Percentiles rank a stretch among this genome's conserved stretches.
Conservation (phyloP, 441 rosid genomes). For the Isatis lusitanica region DNA sequence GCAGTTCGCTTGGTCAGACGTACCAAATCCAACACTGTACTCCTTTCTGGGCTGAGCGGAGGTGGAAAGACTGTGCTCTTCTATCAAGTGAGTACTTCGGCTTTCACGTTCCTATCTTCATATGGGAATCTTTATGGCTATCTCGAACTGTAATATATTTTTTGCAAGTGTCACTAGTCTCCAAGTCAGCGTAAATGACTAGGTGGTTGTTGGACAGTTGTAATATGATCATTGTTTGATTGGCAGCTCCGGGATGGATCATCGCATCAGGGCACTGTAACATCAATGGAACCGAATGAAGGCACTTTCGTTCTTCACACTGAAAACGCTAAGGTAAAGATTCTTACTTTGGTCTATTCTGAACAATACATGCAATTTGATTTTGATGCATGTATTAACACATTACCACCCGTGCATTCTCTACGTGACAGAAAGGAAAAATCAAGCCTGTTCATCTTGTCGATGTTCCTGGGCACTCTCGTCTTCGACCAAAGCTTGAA, state of each 20-base stretch:
- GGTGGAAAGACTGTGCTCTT: constrained; percentile 81
- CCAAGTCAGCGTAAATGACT: background rate
- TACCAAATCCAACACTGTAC: constrained; percentile 61
- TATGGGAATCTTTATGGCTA: background rate
- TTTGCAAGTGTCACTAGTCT: background rate
- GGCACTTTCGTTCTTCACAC: constrained; percentile 54
- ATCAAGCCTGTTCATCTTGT: constrained; percentile 74
- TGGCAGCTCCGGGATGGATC: constrained; percentile 54
- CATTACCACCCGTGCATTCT: background rate
- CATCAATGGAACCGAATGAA: constrained; percentile 93
- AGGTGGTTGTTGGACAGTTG: background rate
- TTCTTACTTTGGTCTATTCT: background rate
- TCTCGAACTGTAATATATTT: background rate
- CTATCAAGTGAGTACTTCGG: constrained; percentile 59
- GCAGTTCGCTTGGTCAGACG: constrained; percentile 67
- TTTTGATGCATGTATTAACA: constrained; percentile 8
- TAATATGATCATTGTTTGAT: constrained; percentile 19
- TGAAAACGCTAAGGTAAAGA: constrained; percentile 35
- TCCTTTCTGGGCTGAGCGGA: constrained; percentile 75
- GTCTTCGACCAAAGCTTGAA: constrained; percentile 75
- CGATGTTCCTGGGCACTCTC: constrained; percentile 93
- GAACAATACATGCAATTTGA: background rate
- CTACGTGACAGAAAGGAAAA: constrained; percentile 56
- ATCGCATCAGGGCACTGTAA: constrained; percentile 76
- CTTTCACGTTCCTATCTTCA: background rate